phyloP scores from a whole-genome alignment of 108 stramenopile species.

The Discostella stelligeroides region DNA sequence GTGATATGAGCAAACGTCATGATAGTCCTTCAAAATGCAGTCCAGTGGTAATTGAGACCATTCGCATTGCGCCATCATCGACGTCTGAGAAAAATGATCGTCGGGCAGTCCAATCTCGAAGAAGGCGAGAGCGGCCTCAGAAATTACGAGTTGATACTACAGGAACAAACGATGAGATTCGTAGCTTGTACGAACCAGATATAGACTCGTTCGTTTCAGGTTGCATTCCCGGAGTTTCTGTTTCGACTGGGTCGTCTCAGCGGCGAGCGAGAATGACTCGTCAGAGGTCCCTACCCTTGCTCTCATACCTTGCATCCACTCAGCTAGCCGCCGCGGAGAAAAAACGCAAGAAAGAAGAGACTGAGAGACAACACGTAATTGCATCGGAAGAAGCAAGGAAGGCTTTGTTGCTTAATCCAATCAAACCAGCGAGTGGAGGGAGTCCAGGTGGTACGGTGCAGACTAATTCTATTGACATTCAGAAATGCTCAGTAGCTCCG shows the following conservation, averaged over 20 bases:
- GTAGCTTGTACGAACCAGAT: conserved; percentile 22
- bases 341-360: conserved; percentile 30
- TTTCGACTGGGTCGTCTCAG: neutral
- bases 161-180: neutral
- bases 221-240: conserved; percentile 36
- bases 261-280: conserved; percentile 3
- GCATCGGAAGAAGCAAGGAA: conserved; percentile 38
- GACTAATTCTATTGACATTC: neutral
- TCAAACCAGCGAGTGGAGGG: conserved; percentile 6
- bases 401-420: conserved; percentile 10
- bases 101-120: conserved; percentile 30
- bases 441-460: neutral
- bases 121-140: conserved; percentile 32
- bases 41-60: neutral
- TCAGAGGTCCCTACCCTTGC: conserved; percentile 24
- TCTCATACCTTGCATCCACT: conserved; percentile 30
- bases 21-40: neutral
- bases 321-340: conserved; percentile 36
- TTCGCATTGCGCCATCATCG: conserved; percentile 33
- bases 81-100: conserved; percentile 34
- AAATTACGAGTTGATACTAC: conserved; percentile 19
- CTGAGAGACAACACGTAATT: conserved; percentile 8
- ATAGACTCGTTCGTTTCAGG: conserved; percentile 32
- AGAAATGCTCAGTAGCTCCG: neutral
- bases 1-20: neutral